Conservation (phyloP, 2,329 filamentous ascomycete genomes). For the Cryphonectria nitschkei region DNA sequence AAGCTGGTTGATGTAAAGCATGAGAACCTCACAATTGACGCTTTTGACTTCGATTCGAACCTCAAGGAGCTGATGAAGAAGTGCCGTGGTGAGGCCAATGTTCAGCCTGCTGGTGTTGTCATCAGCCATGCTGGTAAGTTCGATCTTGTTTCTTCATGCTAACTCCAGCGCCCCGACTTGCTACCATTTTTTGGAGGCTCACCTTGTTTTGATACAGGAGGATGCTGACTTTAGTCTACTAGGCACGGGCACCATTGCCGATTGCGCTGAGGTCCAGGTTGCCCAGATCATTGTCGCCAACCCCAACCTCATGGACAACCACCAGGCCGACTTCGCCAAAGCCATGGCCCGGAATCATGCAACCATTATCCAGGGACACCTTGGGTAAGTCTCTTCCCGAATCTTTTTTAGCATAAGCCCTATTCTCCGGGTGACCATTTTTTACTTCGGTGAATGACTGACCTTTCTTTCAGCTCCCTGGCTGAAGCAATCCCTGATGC, state of each 20-base stretch:
- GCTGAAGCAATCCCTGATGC: constrained; percentile 32
- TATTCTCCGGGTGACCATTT: background rate
- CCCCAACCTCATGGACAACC: constrained; percentile 78
- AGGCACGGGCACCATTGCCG: constrained; percentile 91
- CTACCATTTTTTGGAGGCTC: background rate
- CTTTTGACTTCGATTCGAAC: constrained; percentile 70
- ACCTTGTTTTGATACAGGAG: constrained; percentile 7
- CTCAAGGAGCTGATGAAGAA: constrained; percentile 62
- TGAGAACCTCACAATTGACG: constrained; percentile 52
- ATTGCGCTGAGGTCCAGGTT: constrained; percentile 73
- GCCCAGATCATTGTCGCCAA: constrained; percentile 93
- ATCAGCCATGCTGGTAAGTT: constrained; percentile 84
- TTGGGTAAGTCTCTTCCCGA: constrained; percentile 57
- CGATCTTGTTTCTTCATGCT: background rate
- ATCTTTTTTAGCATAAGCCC: background rate
- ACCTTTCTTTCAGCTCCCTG: constrained; percentile 31
- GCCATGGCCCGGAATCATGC: constrained; percentile 71
- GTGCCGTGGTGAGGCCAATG: constrained; percentile 52
- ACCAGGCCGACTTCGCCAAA: constrained; percentile 84
- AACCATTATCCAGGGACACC: constrained; percentile 73
- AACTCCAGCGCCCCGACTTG: background rate
- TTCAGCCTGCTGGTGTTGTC: constrained; percentile 67
- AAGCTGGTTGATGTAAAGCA: constrained; percentile 35
- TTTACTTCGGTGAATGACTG: background rate
- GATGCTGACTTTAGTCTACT: background rate